Conservation (phyloP, 2,329 filamentous ascomycete genomes). For the Neoscytalidium dimidiatum region DNA sequence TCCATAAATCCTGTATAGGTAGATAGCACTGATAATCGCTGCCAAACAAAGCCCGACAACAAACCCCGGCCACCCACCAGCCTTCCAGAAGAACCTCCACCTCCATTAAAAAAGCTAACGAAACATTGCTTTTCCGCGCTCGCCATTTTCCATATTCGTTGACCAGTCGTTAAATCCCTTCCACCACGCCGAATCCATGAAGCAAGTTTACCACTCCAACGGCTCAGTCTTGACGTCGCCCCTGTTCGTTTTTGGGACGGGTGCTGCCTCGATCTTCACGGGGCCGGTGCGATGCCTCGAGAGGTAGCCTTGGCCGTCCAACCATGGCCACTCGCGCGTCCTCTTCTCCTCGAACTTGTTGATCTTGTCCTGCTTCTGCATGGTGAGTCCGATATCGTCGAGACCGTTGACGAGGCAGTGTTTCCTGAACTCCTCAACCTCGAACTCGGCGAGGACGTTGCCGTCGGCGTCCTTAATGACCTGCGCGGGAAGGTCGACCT, state of each 20-base stretch:
- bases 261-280: constrained; percentile 64
- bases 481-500: constrained; percentile 87
- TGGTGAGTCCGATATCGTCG: constrained; percentile 92
- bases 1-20: background rate
- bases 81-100: background rate
- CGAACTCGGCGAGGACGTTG: constrained; percentile 73
- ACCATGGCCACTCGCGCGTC: constrained; percentile 80
- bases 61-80: background rate
- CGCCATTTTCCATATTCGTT: constrained; percentile 6
- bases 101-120: background rate
- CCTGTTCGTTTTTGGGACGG: constrained; percentile 85
- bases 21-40: background rate
- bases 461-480: constrained; percentile 75
- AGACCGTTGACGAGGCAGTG: constrained; percentile 92
- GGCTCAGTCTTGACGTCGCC: constrained; percentile 83
- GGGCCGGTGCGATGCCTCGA: constrained; percentile 56
- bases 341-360: constrained; percentile 76
- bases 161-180: constrained; percentile 7
- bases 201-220: constrained; percentile 72
- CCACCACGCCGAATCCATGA: background rate
- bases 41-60: background rate
- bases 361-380: constrained; percentile 91
- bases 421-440: constrained; percentile 91
- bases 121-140: background rate
- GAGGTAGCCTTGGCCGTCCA: constrained; percentile 85